phyloP scores from a whole-genome alignment of 2,329 filamentous ascomycete species.

The Fusarium dlaminii region DNA sequence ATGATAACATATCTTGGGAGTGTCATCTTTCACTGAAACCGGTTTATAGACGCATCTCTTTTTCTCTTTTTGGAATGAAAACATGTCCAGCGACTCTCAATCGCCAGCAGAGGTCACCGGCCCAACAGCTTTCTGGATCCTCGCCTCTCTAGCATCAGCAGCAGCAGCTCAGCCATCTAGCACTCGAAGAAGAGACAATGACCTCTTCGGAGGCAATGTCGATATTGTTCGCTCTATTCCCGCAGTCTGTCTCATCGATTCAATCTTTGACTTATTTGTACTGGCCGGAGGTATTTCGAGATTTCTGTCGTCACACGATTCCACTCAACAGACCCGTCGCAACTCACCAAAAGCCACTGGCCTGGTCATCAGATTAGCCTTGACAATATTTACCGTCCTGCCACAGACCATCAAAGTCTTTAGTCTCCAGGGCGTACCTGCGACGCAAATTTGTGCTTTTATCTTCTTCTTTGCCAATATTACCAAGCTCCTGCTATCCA shows the following conservation, averaged over 20 bases:
- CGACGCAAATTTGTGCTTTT: background rate
- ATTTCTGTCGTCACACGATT: rapidly evolving
- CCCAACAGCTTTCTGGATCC: conserved; percentile 11
- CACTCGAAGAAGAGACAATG: background rate
- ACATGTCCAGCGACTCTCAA: background rate
- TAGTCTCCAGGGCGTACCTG: background rate
- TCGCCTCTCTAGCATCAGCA: background rate
- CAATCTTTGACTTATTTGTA: background rate
- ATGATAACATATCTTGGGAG: background rate
- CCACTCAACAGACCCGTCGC: background rate
- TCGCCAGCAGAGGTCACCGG: background rate
- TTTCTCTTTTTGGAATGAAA: no score
- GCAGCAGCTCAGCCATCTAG: background rate
- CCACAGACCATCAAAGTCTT: background rate
- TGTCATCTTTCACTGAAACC: background rate
- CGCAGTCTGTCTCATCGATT: background rate
- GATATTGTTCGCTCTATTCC: conserved; percentile 1
- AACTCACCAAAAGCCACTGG: background rate
- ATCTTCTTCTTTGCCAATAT: background rate
- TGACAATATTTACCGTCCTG: background rate
- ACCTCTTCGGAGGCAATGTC: background rate
- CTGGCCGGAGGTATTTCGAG: background rate
- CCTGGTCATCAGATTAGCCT: background rate
- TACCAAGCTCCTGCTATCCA: background rate
- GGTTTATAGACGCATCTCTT: background rate